Evolutionary conservation across 306 rosid genomes (phyloP).

Genomic region (Corylus avellana): DNA sequence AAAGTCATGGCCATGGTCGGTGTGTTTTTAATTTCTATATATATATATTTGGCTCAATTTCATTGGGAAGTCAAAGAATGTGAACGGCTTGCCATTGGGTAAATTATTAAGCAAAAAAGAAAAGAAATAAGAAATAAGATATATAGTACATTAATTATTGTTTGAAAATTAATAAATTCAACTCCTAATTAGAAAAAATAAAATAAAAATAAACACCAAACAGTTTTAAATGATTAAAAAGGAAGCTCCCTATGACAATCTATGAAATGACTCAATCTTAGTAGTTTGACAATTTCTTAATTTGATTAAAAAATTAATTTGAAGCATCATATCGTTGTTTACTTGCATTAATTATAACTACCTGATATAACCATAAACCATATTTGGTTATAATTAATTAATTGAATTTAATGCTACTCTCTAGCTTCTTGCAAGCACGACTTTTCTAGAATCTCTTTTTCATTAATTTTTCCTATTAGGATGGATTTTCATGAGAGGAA

Average conservation of each 20-base stretch:
- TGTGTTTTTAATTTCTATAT: slow-evolving; percentile 12
- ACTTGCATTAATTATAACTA: slow-evolving; percentile 22
- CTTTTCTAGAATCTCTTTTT: too few relatives aligned
- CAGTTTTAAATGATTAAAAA: not conserved
- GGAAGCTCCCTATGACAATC: not conserved
- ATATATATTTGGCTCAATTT: not conserved
- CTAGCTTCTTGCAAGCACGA: too few relatives aligned
- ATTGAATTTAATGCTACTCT: too few relatives aligned
- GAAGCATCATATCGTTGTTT: not conserved
- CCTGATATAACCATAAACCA: slow-evolving; percentile 28
- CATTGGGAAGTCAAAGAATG: not conserved
- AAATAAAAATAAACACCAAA: not conserved
- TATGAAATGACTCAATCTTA: not conserved
- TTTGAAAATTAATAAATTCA: too few relatives aligned
- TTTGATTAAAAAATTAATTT: slow-evolving; percentile 9
- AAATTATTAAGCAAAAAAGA: not conserved
- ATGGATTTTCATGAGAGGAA: too few relatives aligned
- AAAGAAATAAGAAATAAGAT: too few relatives aligned
- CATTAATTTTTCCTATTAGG: too few relatives aligned
- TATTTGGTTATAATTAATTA: too few relatives aligned
- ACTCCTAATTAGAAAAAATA: too few relatives aligned
- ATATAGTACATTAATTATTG: not conserved
- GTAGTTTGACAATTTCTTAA: not conserved
- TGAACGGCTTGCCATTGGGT: not conserved
- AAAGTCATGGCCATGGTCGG: slow-evolving; percentile 33